Base-by-base conservation (phyloP, 164 flowering plant genomes). In the Houttuynia cordata region DNA sequence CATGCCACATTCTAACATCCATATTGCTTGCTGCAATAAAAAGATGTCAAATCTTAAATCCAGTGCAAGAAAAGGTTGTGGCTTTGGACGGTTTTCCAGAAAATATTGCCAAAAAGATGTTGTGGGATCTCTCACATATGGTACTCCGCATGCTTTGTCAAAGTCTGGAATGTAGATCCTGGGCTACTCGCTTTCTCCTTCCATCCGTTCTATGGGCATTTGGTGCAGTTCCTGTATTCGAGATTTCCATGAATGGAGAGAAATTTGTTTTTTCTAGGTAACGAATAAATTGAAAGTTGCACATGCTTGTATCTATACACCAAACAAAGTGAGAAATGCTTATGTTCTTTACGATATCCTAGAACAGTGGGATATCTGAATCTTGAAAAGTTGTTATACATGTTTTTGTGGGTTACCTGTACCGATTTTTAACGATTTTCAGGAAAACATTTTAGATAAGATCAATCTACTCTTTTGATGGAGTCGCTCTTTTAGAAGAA, bases 201-300 rank as follows among this genome's bases (percentile, higher is more conserved):
- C 97, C 97, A 4, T 66, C 53, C 40, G 74, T 86, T 67, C 78
- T 90, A 59, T 79, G 77, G 71, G 86, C 89, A 74, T 80, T 83
- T 63, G 65, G 55, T 61, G 68, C 67, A 30, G 57, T 65, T 30
- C 17, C 25, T 64, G 71, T 76, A 12, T 78, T 82, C 64, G 70
- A 76, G 58, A 62, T 80, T 60, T 68, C 76, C 59, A 24, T 74
- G 40, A 62, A 59, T 63, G 84, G 80, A 53, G 66, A 70, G 52
- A 67, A 19, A 23, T 58, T 34, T 63, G 42, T 65, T 24, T 66
- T 81, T 58, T 82, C 84, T 64, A 81, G 97, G 97, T 65, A 56
- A 20, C 23, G 3, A 50, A 50, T 49, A 53, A 12, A 0, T 17
- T 45, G 3, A 12, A 2, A 45, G 13, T 30, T 45, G 49, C 49